Evolutionary conservation across 441 rosid genomes (phyloP).

Genomic region (Pelargonium australe): DNA sequence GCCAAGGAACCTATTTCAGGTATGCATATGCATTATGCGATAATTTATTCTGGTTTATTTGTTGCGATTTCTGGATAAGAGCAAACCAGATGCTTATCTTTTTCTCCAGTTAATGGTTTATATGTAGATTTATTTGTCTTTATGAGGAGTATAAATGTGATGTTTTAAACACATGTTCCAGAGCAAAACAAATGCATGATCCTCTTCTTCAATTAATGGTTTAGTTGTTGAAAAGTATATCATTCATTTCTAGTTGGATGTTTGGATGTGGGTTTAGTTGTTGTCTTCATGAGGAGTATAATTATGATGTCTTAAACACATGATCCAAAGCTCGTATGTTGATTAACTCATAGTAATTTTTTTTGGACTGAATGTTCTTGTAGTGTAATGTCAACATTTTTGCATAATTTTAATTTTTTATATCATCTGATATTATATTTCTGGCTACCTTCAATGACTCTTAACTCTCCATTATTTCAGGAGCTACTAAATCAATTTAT

Average conservation of each 20-base stretch:
- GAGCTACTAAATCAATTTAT: slow-evolving; percentile 79
- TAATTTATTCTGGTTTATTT: background rate
- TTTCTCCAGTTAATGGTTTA: background rate
- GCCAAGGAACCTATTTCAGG: slow-evolving; percentile 89
- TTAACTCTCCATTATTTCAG: slow-evolving; percentile 32
- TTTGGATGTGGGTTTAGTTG: background rate
- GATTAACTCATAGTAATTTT: background rate
- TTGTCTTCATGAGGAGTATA: background rate
- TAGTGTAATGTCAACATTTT: background rate
- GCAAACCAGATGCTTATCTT: background rate
- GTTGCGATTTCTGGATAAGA: background rate
- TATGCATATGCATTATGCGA: slow-evolving; percentile 14
- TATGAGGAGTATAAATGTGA: background rate
- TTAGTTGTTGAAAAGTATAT: background rate
- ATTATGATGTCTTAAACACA: background rate
- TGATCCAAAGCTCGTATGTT: background rate
- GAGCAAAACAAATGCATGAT: background rate
- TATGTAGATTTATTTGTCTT: background rate
- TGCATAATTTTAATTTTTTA: background rate
- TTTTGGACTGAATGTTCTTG: background rate
- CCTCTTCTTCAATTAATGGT: background rate
- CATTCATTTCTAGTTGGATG: background rate
- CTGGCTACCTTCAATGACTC: background rate
- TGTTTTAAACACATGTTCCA: background rate
- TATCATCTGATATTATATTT: background rate